A percentile compares a stretch with the other conserved stretches of the same genome.
Conservation (phyloP, 148 eudicot genomes). For the Persicaria maculosa region DNA sequence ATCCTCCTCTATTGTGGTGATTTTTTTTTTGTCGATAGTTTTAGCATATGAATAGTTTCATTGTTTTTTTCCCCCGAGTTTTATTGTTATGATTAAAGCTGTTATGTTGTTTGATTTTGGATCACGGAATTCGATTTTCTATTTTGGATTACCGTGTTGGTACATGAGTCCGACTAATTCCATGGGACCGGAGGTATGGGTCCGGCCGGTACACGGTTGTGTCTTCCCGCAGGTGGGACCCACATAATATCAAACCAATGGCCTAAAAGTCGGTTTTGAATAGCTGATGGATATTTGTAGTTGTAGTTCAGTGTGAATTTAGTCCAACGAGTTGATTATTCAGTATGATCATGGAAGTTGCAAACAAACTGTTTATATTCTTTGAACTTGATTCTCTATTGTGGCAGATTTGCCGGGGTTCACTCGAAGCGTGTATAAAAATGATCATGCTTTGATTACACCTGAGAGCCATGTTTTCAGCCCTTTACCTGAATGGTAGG, state of each 20-base stretch:
- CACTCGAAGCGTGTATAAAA: slow-evolving; percentile 84
- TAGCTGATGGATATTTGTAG: background rate
- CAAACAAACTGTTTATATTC: background rate
- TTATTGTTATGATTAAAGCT: background rate
- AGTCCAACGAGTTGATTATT: background rate
- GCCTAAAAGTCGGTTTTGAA: background rate
- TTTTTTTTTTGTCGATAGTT: background rate
- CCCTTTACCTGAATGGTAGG: slow-evolving; percentile 92
- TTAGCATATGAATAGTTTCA: background rate
- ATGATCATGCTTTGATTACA: slow-evolving; percentile 82
- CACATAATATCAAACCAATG: too few relatives aligned
- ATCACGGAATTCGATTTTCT: background rate
- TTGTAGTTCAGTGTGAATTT: background rate
- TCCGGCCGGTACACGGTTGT: too few relatives aligned
- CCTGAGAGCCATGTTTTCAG: slow-evolving; percentile 97
- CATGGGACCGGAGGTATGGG: too few relatives aligned
- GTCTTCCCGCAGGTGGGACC: too few relatives aligned
- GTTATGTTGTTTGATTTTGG: background rate
- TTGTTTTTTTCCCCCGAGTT: background rate
- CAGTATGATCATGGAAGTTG: background rate
- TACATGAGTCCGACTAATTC: too few relatives aligned
- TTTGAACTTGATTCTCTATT: slow-evolving; percentile 8
- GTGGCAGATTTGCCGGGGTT: slow-evolving; percentile 87
- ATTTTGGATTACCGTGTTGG: too few relatives aligned
- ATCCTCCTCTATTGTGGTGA: background rate